Base-by-base conservation (phyloP, 768 basidiomycete species). In the Rhodotorula graminis region DNA sequence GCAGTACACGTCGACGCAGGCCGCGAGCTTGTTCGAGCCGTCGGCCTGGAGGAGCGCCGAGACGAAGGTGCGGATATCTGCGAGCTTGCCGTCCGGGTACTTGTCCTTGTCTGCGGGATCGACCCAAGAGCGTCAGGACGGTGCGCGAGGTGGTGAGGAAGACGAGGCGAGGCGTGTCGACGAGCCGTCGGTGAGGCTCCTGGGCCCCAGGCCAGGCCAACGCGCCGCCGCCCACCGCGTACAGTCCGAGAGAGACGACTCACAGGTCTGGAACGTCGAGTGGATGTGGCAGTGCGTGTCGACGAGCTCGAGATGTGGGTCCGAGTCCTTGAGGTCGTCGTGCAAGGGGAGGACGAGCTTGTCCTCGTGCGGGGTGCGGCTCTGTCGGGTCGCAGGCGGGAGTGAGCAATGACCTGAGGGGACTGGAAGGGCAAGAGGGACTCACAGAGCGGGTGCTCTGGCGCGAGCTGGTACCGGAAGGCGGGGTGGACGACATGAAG, bases 251-350 rank as follows among this genome's bases (percentile, higher is more conserved):
- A 12, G 18, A 23, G 27, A 19, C 11, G 44, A 50, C 66, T 7
- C 25, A 79, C 92, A 93, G 27, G 83, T 77, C 1, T 84, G 83
- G 75, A 85, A 93, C 0, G 91, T 93, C 0, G 89, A 86, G 16
- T 88, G 83, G n/a, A 93, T 82, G 77, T 93, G 92, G 0, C 90
- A 91, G 81, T 93, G 92, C 0, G 91, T 93, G 81, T 93, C 92
- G 27, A 92, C 83, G 76, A 93, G 44, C 9, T 67, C 58, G 27
- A 40, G 19, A 9, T 50, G 21, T 23, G 21, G 6, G 25, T 21
- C 15, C 11, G 42, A n/a, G 16, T 10, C 58, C 40, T 47, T 31
- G 15, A 70, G 19, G 18, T 58, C 61, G 9, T 52, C 58, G 37
- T 70, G 69, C 14, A n/a, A 10, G 12, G 73, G 73, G 2, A 70